Base-by-base conservation (phyloP, 306 rosid genomes). In the Elaeagnus macrophylla region DNA sequence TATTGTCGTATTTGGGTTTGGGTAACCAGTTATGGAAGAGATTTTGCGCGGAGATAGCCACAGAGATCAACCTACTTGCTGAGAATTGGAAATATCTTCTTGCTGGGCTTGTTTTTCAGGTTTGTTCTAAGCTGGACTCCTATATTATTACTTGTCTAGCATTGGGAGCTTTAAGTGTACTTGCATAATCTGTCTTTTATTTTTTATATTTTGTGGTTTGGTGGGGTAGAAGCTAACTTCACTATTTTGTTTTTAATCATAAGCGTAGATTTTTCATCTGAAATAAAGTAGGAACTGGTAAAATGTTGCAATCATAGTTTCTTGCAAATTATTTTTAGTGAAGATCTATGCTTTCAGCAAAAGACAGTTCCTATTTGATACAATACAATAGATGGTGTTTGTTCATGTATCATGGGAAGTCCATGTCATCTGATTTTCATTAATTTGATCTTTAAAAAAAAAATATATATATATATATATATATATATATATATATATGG, bases 1-100 rank as follows among this genome's bases (percentile, higher is more conserved):
- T 47, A 66, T 58, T 37, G 62, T 61, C 20, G 45, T 41, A 35
- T 54, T 40, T 7, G 10, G 16, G 1, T 20, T 38, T 39, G 19
- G 35, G 37, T 59, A 56, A 51, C 86, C 56, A 89, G 97, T 80
- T 85, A 51, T 89, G 97, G 97, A 89, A 85, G 67, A 77, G 86
- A 71, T 52, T 80, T 53, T 80, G 83, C 65, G 78, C 86, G 13
- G 86, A 80, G 76, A 56, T 71, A 45, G 66, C 79, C 40, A 83
- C 95, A 53, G 97, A 89, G 84, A 72, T 85, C 74, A 79, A 67
- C 60, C 95, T 89, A 59, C 89, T 89, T 51, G 55, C 54, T 10
- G 85, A 80, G 69, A 83, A 83, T 73, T 89, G 97, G 97, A 89
- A 85, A 62, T 89, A 83, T 73, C 84, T 89, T 67, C 78, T 89